Base-by-base conservation (phyloP, 257 asterid species). In the Buddleja alternifolia region DNA sequence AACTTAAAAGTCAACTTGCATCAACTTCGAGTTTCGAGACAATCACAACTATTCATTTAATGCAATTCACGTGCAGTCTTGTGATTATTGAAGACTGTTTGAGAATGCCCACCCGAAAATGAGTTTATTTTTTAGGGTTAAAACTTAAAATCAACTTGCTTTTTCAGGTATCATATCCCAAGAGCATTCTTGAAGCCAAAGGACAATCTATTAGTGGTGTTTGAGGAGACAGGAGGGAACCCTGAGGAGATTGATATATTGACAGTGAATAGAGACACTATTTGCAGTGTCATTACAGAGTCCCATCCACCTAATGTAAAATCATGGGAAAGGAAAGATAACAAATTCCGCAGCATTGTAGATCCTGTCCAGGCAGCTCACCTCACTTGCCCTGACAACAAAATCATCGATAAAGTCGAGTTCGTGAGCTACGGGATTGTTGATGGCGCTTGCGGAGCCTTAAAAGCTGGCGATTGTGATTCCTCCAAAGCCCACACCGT, bases 221-320 rank as follows among this genome's bases (percentile, higher is more conserved):
- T 90, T 0, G 97, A 94, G 70, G 99, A 94, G 75, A 74, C 81
- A 0, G 99, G 97, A 40, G 99, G 99, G 12, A 69, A 79, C 17
- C 96, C 93, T 0, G 66, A 51, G 2, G 73, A 63, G 9, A 86
- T 94, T 14, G 80, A 79, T 12, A 41, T 91, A 11, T 16, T 66
- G 47, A 80, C 81, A 0, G 97, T 94, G 25, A 89, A 94, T 48
- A 69, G 99, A 23, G 89, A 94, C 76, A 94, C 93, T 0, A 87
- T 94, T 3, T 94, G 99, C 63, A 89, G 93, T 55, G 62, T 74
- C 4, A 73, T 94, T 6, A 71, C 86, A 0, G 97, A 94, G 40
- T 76, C 53, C 48, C 81, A 82, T 41, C 93, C 92, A 1, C 89
- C 92, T 1, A 66, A 65, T 2, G 85, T 82, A 1, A 73, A 53